phyloP scores from a whole-genome alignment of 805 yeast genomes.

The Lipomyces chichibuensis region DNA sequence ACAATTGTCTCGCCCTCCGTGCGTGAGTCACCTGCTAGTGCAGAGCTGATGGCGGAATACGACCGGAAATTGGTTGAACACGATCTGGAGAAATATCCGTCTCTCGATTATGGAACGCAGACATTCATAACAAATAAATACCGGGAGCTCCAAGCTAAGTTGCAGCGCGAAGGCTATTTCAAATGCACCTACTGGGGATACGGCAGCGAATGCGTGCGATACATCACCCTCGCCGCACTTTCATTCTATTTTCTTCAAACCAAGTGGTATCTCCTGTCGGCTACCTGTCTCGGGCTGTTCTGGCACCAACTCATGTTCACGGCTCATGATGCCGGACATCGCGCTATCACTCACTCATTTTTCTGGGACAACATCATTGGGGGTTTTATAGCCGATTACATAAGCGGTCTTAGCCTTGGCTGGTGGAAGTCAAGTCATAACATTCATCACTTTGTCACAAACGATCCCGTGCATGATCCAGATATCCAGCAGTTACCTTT shows the following conservation, averaged over 20 bases:
- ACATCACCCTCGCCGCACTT: conserved; percentile 55
- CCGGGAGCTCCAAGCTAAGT: conserved; percentile 58
- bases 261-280: conserved; percentile 57
- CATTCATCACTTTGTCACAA: conserved; percentile 85
- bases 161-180: conserved; percentile 66
- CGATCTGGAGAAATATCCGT: conserved; percentile 64
- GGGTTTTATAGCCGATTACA: conserved; percentile 69
- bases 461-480: conserved; percentile 92
- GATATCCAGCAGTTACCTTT: conserved; percentile 93
- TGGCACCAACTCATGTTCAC: conserved; percentile 91
- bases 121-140: conserved; percentile 58
- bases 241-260: conserved; percentile 55
- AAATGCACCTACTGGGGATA: conserved; percentile 75
- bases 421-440: conserved; percentile 97
- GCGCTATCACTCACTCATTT: conserved; percentile 79
- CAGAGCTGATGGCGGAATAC: conserved; percentile 55
- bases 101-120: conserved; percentile 71
- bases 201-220: conserved; percentile 65
- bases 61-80: conserved; percentile 58
- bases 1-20: conserved; percentile 36
- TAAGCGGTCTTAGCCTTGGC: conserved; percentile 87
- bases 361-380: conserved; percentile 76
- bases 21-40: conserved; percentile 14
- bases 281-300: conserved; percentile 66
- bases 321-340: conserved; percentile 90